Conservation (phyloP, 441 rosid species). For the Pelargonium citronellum region DNA sequence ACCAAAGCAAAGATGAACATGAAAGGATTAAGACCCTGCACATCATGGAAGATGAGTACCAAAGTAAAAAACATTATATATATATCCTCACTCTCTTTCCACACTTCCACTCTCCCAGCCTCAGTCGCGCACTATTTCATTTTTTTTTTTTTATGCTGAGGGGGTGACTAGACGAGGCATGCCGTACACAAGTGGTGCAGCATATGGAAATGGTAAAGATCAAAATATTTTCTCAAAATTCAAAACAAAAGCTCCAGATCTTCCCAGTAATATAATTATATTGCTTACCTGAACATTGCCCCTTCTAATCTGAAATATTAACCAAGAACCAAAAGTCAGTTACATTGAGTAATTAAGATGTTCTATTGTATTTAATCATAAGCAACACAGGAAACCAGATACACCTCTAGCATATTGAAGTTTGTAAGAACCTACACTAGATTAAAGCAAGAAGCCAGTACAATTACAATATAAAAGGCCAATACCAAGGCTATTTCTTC, state of each 20-base stretch:
- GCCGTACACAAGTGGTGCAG: too few relatives aligned
- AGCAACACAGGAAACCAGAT: not conserved
- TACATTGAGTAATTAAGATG: not conserved
- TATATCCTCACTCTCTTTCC: too few relatives aligned
- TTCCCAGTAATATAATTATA: conserved; percentile 2
- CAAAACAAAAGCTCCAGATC: not conserved
- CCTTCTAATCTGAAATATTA: conserved; percentile 53
- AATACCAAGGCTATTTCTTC: not conserved
- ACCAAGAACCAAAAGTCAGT: conserved; percentile 9
- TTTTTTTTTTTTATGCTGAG: too few relatives aligned
- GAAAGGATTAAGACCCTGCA: conserved; percentile 68
- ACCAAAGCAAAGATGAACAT: conserved; percentile 80
- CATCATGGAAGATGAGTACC: conserved; percentile 8
- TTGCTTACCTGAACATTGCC: conserved; percentile 67
- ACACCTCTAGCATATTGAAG: not conserved
- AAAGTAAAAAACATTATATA: too few relatives aligned
- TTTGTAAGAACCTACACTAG: not conserved
- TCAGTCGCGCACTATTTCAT: too few relatives aligned
- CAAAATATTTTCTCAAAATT: too few relatives aligned
- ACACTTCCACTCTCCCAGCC: too few relatives aligned
- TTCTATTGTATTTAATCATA: not conserved
- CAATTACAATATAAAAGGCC: not conserved
- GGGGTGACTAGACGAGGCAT: too few relatives aligned
- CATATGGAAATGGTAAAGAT: too few relatives aligned
- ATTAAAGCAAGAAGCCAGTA: not conserved